Evolutionary conservation across 106 monocot genomes (phyloP), one percentile per base, ranked within the genome.

Genomic region (Xerophyta viscosa): DNA sequence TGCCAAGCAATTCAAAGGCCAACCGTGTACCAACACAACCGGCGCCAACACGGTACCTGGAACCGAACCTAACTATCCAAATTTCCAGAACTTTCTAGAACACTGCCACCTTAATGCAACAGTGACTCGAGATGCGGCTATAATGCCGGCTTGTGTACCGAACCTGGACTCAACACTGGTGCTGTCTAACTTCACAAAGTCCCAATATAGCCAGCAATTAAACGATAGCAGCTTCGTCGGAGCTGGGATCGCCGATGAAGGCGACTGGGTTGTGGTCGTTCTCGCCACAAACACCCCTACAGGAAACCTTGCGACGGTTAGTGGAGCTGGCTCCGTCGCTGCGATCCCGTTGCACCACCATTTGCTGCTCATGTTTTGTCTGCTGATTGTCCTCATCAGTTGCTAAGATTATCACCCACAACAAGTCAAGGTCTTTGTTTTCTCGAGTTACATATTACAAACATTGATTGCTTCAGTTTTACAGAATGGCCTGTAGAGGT

Each of bases 91-190:
- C 29, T 73, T 73, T 39, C 75, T 94, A 10, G 39, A 46, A 22
- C 46, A 65, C 20, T 94, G 94, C 46, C 71, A 73, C 60, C 74
- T 94, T 45, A 81, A 94, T 37, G 56, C 66, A n/a, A 61, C 88
- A 17, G 81, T 81, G 15, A 87, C 80, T 18, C 72, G 64, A 54
- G 88, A 94, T 44, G 78, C 67, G 0, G 46, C 66, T 1, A 21
- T 88, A 26, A 69, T 94, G 75, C 94, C 88, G 0, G 94, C 75
- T 11, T 94, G 94, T 24, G 78, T 88, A 0, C 94, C 78, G 0
- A 72, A 62, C 8, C 73, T 94, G 2, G 67, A 39, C 18, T 19
- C 80, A 4, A 30, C 54, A 31, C 57, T 81, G 0, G 75, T 88
- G 3, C 69, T 94, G 3, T 45, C 81, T n/a, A 94, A 94, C 57